Base-by-base conservation (phyloP, 352 stramenopile genomes). In the Pythium rhizo-oryzae region DNA sequence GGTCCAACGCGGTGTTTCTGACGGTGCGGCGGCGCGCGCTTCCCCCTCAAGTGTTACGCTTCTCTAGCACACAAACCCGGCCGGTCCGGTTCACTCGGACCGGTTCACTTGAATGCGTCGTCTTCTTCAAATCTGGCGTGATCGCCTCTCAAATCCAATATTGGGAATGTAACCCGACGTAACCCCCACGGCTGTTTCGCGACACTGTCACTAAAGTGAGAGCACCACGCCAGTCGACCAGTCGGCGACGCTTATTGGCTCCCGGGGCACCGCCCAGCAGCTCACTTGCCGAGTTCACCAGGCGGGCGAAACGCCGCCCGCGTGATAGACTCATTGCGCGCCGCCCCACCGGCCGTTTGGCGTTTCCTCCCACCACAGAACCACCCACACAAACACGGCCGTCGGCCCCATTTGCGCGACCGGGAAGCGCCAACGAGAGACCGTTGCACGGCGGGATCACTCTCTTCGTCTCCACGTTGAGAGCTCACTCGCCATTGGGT, bases 11-110 rank as follows among this genome's bases (percentile, higher is more conserved):
- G 15, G 35, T 43, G 65, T 30, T 63, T 67, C 56, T 65, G 64
- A 70, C 64, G 64, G 64, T 70, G 47, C 64, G 46, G 63, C 58
- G 23, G 39, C 43, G 6, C 1, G 15, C 43, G 16, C n/a, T 62
- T 56, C 57, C 64, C 56, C 51, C 41, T 57, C 28, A 43, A 18
- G 21, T 61, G 62, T 62, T 37, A 53, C 65, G 58, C 65, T 71
- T 71, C 65, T 71, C 50, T 71, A 65, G 65, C 65, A 71, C 41
- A 47, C 41, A n/a, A n/a, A n/a, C 65, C n/a, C 0, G 37, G 1
- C 35, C 24, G 49, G 51, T 62, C 56, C 65, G 57, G 65, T 66
- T 64, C 57, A 71, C 39, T 8, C 8, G 49, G 51, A 66, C 56
- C 65, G 57, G 65, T 66, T 64, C 57, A 71, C 55, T 15, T 19